Base-by-base conservation (phyloP, 805 yeast genomes). In the Candida schatavii region DNA sequence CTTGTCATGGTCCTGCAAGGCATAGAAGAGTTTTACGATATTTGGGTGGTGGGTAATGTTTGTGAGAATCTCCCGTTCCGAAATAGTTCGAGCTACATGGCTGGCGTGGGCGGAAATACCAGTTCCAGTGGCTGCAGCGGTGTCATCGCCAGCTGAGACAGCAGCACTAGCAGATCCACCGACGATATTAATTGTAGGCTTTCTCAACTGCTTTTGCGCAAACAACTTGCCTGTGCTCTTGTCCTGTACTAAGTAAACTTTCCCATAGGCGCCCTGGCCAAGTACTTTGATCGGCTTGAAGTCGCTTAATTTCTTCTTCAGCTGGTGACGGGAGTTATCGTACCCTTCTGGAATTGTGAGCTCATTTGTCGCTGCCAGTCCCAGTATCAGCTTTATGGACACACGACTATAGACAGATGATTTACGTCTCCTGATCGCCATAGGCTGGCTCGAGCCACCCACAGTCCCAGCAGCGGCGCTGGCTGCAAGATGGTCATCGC, bases 211-310 rank as follows among this genome's bases (percentile, higher is more conserved):
- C 56, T 88, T 88, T 70, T 87, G 93, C 0, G 97, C 97, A 62
- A 77, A 89, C 9, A 88, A 62, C 49, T 76, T 75, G 0, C 83
- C 83, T 0, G 86, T 77, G 18, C 64, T 47, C 40, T 60, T 68
- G 55, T 88, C 89, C 38, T 80, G 77, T 1, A 88, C 96, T 18
- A 88, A 64, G 6, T 86, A 64, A 2, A 88, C 97, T 56, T 86
- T 88, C 3, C 97, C 96, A 51, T 85, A 88, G 2, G 96, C 88
- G 3, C 97, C 97, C 39, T 81, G 77, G 0, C 97, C 97, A 4
- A 88, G 67, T 0, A 88, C 93, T 49, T 79, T 83, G 5, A 89
- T 61, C 2, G 86, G 85, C 50, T 76, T 80, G 53, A 89, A 88
- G 55, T 88, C 95, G n/a, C 41, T 47, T 44, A 28, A 40, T 5